Evolutionary conservation across 345 rosid genomes (phyloP), one percentile per base, ranked within the genome.

Genomic region (Gossypium turneri): DNA sequence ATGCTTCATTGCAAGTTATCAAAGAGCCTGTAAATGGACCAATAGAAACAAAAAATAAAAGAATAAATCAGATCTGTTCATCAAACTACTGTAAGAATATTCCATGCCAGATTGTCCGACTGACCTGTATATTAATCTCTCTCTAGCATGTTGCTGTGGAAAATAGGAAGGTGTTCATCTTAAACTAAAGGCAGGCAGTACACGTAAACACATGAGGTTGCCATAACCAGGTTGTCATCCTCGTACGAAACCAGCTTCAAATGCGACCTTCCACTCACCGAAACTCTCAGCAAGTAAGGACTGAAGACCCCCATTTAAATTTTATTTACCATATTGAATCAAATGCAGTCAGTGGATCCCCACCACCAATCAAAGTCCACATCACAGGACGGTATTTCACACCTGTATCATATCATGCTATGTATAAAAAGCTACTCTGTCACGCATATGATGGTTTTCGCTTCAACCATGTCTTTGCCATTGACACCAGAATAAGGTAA

Each of bases 201-300:
- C 5, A 64, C 7, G 22, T 43, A 3, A n/a, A 41, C 25, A 64
- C 43, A 34, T 52, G 74, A 62, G 34, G 55, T 25, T 62, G 47
- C 48, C 17, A 15, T 38, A 29, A 67, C 22, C 62, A 67, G 48
- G 74, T 38, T 74, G 81, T 60, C 74, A 25, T 7, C 74, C 22
- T 65, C 19, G 58, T 43, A 76, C 64, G 17, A 38, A 63, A 27
- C 67, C 61, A 58, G 24, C 73, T 73, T 29, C 12, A 67, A 58
- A 25, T 62, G 16, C 65, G 50, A 60, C 27, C 29, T 53, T 56
- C 38, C 51, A 58, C 75, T 56, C 53, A 44, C 34, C 25, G 12
- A 29, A n/a, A 52, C 19, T 16, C 50, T 7, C 12, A 70, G 16
- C 41, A 8, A 53, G 62, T 34, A 61, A 50, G 55, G 62, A 53